Evolutionary conservation across 352 stramenopile species (phyloP), one percentile per base, ranked within the genome.

Genomic region (Lagenidium sp.): DNA sequence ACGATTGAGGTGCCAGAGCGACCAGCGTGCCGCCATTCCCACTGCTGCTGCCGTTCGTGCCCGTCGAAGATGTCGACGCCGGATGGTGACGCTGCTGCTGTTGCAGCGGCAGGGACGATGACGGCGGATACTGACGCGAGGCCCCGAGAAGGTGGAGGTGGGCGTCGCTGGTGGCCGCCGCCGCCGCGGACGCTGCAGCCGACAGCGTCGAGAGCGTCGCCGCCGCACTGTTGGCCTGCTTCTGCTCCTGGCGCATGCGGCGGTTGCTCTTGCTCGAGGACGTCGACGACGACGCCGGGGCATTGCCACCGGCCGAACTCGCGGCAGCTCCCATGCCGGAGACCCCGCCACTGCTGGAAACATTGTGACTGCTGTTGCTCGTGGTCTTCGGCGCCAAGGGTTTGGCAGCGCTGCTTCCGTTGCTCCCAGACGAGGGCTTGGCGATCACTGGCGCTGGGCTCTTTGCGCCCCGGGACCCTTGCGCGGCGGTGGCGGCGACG

Each of bases 171-270:
- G 16, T 38, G 35, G 11, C 26, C 6, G 19, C 10, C 18, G 8
- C 11, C 20, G 18, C 36, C 12, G 35, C 25, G 25, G 13, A 36
- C 2, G 46, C 12, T 0, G 31, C 23, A 10, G 36, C 23, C 7
- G 48, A 44, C 19, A 56, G 35, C 11, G 48, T 36, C 26, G 48
- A 56, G 5, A 56, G 41, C 35, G 36, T 48, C 34, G 38, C 30
- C 1, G 48, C 48, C 0, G 48, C 48, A 6, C n/a, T 45, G 4
- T 35, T 38, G 13, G 37, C 28, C 29, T 56, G 48, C 24, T 34
- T 56, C 41, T 56, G 38, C 25, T 56, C 48, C n/a, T 48, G 48
- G 1, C 38, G 48, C 28, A 41, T 29, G 21, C 48, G 48, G 19
- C 41, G 48, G 10, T 49, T 41, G 12, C 22, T 32, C 26, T 25